phyloP scores from a whole-genome alignment of 2,329 filamentous ascomycete species.

The Lachnellula occidentalis region DNA sequence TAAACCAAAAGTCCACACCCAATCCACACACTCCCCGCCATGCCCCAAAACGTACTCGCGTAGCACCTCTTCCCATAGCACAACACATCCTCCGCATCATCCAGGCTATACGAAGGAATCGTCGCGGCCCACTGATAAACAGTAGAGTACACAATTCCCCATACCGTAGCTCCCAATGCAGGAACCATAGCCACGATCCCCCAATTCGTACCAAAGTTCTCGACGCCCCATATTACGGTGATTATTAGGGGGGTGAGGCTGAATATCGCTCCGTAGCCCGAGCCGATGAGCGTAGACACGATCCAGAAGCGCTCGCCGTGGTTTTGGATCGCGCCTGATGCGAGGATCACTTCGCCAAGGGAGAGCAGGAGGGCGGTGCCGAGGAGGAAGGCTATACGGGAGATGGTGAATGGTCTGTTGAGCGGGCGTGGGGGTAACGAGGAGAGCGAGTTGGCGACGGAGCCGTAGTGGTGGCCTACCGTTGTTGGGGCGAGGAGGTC shows the following conservation, averaged over 20 bases:
- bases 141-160: slow-evolving; percentile 82
- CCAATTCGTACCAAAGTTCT: slow-evolving; percentile 98
- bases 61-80: slow-evolving; percentile 85
- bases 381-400: slow-evolving; percentile 75
- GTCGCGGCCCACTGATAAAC: slow-evolving; percentile 67
- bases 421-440: slow-evolving; percentile 35
- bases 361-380: slow-evolving; percentile 69
- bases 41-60: slow-evolving; percentile 76
- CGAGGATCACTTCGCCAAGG: slow-evolving; percentile 70
- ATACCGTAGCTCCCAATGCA: slow-evolving; percentile 79
- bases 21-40: slow-evolving; percentile 73
- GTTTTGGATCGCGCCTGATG: slow-evolving; percentile 68
- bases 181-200: slow-evolving; percentile 91
- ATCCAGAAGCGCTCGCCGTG: slow-evolving; percentile 78
- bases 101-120: slow-evolving; percentile 34
- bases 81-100: slow-evolving; percentile 47
- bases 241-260: slow-evolving; percentile 86
- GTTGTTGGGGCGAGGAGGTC: slow-evolving; percentile 72
- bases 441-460: slow-evolving; percentile 24
- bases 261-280: slow-evolving; percentile 91
- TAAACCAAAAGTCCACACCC: slow-evolving; percentile 67
- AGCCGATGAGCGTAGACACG: slow-evolving; percentile 77
- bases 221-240: slow-evolving; percentile 95
- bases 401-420: slow-evolving; percentile 50
- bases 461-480: slow-evolving; percentile 29